phyloP scores from a whole-genome alignment of 768 basidiomycete species.

The Mycena metata region DNA sequence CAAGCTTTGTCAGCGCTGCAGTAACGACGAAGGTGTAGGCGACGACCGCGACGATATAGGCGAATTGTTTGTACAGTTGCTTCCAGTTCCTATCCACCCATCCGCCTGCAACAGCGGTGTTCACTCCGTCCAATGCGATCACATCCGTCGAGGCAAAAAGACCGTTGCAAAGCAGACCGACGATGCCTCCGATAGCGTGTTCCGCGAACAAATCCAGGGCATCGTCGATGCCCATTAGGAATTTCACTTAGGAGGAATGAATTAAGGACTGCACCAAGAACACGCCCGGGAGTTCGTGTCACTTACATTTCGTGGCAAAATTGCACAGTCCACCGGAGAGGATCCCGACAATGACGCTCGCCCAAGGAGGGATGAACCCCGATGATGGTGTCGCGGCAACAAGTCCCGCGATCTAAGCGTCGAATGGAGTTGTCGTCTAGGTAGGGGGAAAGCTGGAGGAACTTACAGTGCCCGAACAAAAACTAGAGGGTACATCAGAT shows the following conservation, averaged over 20 bases:
- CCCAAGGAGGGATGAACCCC: conserved; percentile 85
- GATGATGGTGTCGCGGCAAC: conserved; percentile 92
- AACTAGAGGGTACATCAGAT: conserved; percentile 49
- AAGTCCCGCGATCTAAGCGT: conserved; percentile 74
- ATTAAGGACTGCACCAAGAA: too few species aligned
- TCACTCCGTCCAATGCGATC: conserved; percentile 78
- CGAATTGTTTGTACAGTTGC: conserved; percentile 84
- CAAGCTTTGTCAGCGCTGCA: conserved; percentile 67
- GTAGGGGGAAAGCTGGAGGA: too few species aligned
- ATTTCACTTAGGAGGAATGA: conserved; percentile 66
- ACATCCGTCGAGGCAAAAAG: conserved; percentile 80
- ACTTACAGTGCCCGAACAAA: conserved; percentile 83
- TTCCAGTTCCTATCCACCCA: conserved; percentile 85
- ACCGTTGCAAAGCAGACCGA: conserved; percentile 80
- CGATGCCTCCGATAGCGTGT: conserved; percentile 82
- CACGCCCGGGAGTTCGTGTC: neutral
- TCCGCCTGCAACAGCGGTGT: conserved; percentile 65
- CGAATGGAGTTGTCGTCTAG: too few species aligned
- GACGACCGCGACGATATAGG: conserved; percentile 70
- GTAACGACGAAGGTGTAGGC: conserved; percentile 75
- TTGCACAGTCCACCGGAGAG: conserved; percentile 82
- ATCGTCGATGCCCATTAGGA: conserved; percentile 82
- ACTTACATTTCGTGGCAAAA: conserved; percentile 85
- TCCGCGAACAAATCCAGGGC: conserved; percentile 93
- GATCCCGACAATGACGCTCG: conserved; percentile 81